phyloP scores from a whole-genome alignment of 1,284 basidiomycete genomes.

The Microbotryum silenes-acaulis region DNA sequence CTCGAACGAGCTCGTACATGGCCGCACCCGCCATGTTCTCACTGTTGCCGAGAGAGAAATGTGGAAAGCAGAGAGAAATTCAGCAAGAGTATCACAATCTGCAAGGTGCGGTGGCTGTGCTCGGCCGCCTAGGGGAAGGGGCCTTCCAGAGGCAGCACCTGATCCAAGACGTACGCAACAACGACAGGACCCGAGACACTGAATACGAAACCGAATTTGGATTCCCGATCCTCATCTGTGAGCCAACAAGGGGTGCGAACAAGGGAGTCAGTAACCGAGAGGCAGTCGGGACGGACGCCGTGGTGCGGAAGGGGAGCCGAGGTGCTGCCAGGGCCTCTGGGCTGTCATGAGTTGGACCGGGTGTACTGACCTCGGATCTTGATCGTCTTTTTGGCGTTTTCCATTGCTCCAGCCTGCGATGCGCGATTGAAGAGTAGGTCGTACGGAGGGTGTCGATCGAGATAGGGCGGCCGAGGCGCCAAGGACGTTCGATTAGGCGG shows the following conservation, averaged over 20 bases:
- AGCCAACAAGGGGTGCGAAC: not conserved
- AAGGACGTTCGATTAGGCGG: not conserved
- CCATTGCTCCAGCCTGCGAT: constrained; percentile 66
- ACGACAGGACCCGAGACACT: constrained; percentile 95
- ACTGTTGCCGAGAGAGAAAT: constrained; percentile 3
- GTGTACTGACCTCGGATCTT: constrained; percentile 52
- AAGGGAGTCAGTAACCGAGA: not conserved
- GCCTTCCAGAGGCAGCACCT: too few relatives aligned
- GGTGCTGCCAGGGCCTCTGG: too few relatives aligned
- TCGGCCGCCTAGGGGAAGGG: too few relatives aligned
- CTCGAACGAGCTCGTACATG: constrained; percentile 88
- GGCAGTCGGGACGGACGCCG: not conserved
- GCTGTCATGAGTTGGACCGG: not conserved
- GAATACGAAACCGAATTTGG: constrained; percentile 80
- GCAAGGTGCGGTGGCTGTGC: too few relatives aligned
- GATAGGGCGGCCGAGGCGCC: not conserved
- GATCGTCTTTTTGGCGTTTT: constrained; percentile 73
- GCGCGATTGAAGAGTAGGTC: too few relatives aligned
- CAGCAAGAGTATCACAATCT: too few relatives aligned
- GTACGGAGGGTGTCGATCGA: not conserved
- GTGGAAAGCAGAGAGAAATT: too few relatives aligned
- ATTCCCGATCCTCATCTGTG: constrained; percentile 76
- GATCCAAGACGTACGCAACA: constrained; percentile 53
- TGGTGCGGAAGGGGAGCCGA: not conserved
- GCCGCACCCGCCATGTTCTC: constrained; percentile 93